Evolutionary conservation across 306 rosid genomes (phyloP).

Genomic region (Dalbergia cultrata): DNA sequence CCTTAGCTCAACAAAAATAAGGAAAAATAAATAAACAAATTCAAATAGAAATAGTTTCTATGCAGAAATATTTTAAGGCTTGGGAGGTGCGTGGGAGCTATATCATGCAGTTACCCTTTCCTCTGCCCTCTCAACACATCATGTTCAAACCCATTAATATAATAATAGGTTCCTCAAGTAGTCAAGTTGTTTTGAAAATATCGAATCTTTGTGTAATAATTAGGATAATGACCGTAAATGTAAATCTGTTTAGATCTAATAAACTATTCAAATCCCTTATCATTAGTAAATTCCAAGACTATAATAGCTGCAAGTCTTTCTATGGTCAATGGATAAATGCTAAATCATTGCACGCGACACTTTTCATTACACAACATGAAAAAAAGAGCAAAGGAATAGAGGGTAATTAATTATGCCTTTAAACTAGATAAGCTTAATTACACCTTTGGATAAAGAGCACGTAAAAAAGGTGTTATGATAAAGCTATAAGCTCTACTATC

Average conservation of each 20-base stretch:
- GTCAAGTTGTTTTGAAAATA: too few relatives aligned
- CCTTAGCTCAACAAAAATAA: too few relatives aligned
- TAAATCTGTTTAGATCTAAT: too few relatives aligned
- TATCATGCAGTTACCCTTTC: not conserved
- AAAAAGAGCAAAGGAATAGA: not conserved
- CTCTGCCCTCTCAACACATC: not conserved
- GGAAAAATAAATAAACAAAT: too few relatives aligned
- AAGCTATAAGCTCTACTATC: not conserved
- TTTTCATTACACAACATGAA: not conserved
- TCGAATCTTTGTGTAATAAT: too few relatives aligned
- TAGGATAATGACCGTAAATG: too few relatives aligned
- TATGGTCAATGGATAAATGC: not conserved
- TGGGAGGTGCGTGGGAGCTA: not conserved
- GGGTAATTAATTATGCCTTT: not conserved
- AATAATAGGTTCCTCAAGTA: too few relatives aligned
- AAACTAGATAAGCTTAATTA: constrained; percentile 13
- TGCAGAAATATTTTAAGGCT: not conserved
- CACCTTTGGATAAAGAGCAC: constrained; percentile 15
- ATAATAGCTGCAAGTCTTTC: not conserved
- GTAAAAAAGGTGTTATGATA: not conserved
- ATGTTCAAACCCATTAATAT: not conserved
- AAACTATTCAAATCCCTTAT: not conserved
- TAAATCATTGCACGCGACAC: constrained; percentile 2
- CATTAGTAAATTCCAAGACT: not conserved
- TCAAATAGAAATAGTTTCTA: too few relatives aligned